Base-by-base conservation (phyloP, 305 asterid genomes). In the Fraxinus greggii region DNA sequence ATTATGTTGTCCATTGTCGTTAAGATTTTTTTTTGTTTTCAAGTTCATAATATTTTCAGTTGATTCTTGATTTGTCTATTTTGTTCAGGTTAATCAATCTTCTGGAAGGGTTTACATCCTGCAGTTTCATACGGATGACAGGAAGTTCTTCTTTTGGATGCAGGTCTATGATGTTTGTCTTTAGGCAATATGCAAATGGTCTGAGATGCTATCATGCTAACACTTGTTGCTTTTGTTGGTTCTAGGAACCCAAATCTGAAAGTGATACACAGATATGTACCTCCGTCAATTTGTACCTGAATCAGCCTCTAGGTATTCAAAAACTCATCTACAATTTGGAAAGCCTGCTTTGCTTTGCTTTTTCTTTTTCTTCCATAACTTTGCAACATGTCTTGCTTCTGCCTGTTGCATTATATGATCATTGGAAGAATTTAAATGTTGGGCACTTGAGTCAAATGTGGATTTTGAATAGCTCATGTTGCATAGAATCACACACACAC, bases 71-170 rank as follows among this genome's bases (percentile, higher is more conserved):
- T 80, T 79, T 65, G 12, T 79, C 42, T 65, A 36, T 81, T 32
- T 79, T 81, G 42, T 82, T 70, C 88, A 96, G 99, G 93, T 96
- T 84, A 90, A 89, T 86, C 99, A 94, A 83, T 85, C 98, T 70
- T 89, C 98, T 29, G 98, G 91, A 87, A 91, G 99, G 92, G 98
- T 94, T 72, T 96, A 92, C 85, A 86, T 96, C 82, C 89, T 96
- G 84, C 92, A 92, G 93, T 96, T 96, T 79, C 97, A 78, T 77
- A 88, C 97, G 0, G 98, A 96, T 82, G 96, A 92, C 81, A 88
- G 99, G 87, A 96, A 92, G 93, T 91, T 91, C 63, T 96, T 96
- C 94, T 94, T 89, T 79, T 96, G 98, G 99, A 90, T 96, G 97
- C 99, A 96, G 99, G 15, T 78, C 79, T 79, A 86, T 13, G 45